Evolutionary conservation across 2,329 filamentous ascomycete genomes (phyloP), one percentile per base, ranked within the genome.

Genomic region (Coleophoma cylindrospora): DNA sequence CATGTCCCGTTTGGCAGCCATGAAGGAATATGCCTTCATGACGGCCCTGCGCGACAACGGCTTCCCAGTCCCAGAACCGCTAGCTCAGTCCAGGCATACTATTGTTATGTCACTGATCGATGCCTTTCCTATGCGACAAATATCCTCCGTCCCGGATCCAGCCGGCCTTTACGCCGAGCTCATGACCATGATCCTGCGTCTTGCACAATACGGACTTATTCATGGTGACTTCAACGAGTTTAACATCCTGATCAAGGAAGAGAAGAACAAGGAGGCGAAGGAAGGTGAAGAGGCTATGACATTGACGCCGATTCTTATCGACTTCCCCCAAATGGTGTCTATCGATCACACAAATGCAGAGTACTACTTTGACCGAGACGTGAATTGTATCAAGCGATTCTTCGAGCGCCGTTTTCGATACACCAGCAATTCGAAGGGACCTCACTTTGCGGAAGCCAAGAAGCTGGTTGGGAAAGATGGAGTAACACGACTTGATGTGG

Each of bases 171-270:
- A 99, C 66, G 85, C 84, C n/a, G 90, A 97, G 53, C 74, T 99
- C 34, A 95, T 99, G 63, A 79, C 83, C 40, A 80, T 96, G 60
- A 90, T 99, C 50, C 74, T 99, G 40, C 81, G 84, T 27, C 76
- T 99, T 38, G 92, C 94, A 6, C 83, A 83, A 54, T 84, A 91
- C 59, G 94, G 94, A 7, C 74, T 99, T 44, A 99, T 99, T 54
- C 94, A 99, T 66, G 94, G 94, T 54, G 94, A 99, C 67, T 99
- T 95, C 74, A 99, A 99, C 73, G 95, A 99, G 69, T 99, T 99
- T 77, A 99, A 99, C 68, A 92, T 99, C 56, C 74, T 99, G 34
- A 84, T 99, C 66, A 90, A 94, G 65, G 92, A 97, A 67, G 81
- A 75, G 44, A 65, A 64, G 34, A 57, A 64, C 34, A 60, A 66